phyloP scores from a whole-genome alignment of 2,329 filamentous ascomycete genomes.

The Biscogniauxia marginata region DNA sequence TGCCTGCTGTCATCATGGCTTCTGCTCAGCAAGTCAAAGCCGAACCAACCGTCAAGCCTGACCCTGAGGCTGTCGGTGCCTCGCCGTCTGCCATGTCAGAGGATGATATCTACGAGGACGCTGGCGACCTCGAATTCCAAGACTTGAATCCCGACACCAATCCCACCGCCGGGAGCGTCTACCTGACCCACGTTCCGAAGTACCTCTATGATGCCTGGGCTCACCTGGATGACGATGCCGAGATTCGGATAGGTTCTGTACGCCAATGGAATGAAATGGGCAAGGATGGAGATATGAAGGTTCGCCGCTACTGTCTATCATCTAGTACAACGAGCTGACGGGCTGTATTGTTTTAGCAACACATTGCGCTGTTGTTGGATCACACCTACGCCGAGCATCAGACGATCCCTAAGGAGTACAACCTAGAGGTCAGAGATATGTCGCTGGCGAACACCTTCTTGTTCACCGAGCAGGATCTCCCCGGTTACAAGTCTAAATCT shows the following conservation, averaged over 20 bases:
- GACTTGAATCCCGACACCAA: constrained; percentile 40
- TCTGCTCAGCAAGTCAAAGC: constrained; percentile 31
- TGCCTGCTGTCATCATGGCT: constrained; percentile 22
- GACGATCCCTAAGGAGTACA: constrained; percentile 82
- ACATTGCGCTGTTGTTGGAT: constrained; percentile 66
- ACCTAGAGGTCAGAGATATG: constrained; percentile 64
- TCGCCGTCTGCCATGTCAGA: constrained; percentile 51
- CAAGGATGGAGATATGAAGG: constrained; percentile 46
- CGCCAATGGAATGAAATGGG: constrained; percentile 55
- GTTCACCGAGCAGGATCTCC: constrained; percentile 91
- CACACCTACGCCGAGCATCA: constrained; percentile 65
- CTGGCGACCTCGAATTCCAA: constrained; percentile 57
- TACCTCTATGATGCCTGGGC: constrained; percentile 80
- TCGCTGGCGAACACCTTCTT: constrained; percentile 83
- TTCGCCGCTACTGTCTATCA: background rate
- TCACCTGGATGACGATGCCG: constrained; percentile 73
- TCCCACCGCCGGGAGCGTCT: constrained; percentile 49
- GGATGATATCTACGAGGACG: constrained; percentile 66
- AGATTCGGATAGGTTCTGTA: constrained; percentile 78
- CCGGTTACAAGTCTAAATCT: constrained; percentile 67
- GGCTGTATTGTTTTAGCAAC: constrained; percentile 30
- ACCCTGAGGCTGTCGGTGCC: constrained; percentile 43
- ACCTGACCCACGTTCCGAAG: constrained; percentile 75
- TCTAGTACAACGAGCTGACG: constrained; percentile 2
- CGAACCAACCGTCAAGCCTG: constrained; percentile 45